These are phyloP conservation scores for Leishmania braziliensis DNA, from an alignment of 208 protist species.

Conservation along the genomic window DNA sequence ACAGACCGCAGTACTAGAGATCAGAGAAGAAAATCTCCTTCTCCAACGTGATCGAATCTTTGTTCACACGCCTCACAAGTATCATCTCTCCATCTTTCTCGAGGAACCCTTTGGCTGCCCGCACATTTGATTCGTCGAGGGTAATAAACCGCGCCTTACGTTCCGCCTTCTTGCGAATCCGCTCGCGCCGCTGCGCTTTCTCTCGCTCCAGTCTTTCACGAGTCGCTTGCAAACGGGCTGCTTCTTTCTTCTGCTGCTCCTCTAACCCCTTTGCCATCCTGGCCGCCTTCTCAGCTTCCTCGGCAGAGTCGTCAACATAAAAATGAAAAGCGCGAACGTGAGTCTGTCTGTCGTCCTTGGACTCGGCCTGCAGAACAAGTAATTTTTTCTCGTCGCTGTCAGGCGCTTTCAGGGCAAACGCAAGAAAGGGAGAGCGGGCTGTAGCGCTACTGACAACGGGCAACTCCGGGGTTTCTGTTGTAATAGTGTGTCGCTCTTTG, in stretches of 20 bases:
- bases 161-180: slow-evolving; percentile 43
- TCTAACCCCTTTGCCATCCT: slow-evolving; percentile 37
- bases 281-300: slow-evolving; percentile 43
- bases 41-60: slow-evolving; percentile 61
- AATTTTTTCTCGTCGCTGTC: slow-evolving; percentile 17
- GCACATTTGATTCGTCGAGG: slow-evolving; percentile 49
- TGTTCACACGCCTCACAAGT: slow-evolving; percentile 66
- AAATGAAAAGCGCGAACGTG: slow-evolving; percentile 16
- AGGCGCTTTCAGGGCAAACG: slow-evolving; percentile 12
- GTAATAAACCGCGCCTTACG: slow-evolving; percentile 41
- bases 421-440: slow-evolving; percentile 2
- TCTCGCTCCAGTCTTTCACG: slow-evolving; percentile 44
- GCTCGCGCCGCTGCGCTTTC: slow-evolving; percentile 38
- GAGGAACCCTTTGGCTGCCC: slow-evolving; percentile 35
- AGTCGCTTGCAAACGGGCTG: slow-evolving; percentile 40
- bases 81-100: slow-evolving; percentile 72
- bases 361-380: slow-evolving; percentile 24
- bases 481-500: slow-evolving; percentile 2
- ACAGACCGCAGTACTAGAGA: slow-evolving; percentile 11
- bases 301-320: slow-evolving; percentile 57
- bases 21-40: slow-evolving; percentile 63
- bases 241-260: slow-evolving; percentile 35
- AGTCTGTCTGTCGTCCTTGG: background rate
- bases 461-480: background rate
- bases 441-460: background rate